phyloP scores from a whole-genome alignment of 495 filamentous ascomycete genomes.

The Aspergillus diversus region DNA sequence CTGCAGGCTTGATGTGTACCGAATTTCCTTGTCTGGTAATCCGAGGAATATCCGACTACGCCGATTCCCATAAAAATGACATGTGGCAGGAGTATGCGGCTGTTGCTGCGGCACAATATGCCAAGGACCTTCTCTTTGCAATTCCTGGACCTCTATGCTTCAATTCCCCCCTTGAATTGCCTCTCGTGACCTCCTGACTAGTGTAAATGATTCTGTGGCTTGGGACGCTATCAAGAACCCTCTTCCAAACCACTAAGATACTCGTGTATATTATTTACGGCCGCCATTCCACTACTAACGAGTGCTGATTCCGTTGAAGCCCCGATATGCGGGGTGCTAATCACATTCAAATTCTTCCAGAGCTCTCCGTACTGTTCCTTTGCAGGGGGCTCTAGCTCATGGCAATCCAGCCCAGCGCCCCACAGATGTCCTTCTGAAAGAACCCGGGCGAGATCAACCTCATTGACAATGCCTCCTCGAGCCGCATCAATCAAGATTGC shows the following conservation, averaged over 20 bases:
- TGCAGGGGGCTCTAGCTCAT: constrained; percentile 35
- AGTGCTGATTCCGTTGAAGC: constrained; percentile 30
- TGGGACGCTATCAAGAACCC: too few relatives aligned
- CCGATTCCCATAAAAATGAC: constrained; percentile 45
- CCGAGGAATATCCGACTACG: constrained; percentile 44
- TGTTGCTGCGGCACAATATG: constrained; percentile 37
- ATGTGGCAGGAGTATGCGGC: constrained; percentile 42
- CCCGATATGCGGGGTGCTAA: constrained; percentile 38
- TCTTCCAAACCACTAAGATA: constrained; percentile 13
- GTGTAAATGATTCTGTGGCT: too few relatives aligned
- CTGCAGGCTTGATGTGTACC: constrained; percentile 44
- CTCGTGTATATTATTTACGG: constrained; percentile 32
- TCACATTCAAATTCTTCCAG: constrained; percentile 35
- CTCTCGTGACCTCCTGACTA: too few relatives aligned
- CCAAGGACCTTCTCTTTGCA: too few relatives aligned
- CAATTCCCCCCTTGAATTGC: too few relatives aligned
- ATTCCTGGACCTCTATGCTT: too few relatives aligned
- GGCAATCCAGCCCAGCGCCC: constrained; percentile 48
- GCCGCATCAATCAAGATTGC: constrained; percentile 60
- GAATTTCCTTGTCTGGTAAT: constrained; percentile 42
- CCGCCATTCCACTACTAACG: constrained; percentile 30
- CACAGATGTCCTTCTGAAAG: constrained; percentile 50
- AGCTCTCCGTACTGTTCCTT: constrained; percentile 29
- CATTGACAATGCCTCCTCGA: constrained; percentile 62
- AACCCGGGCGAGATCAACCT: constrained; percentile 51